phyloP scores from a whole-genome alignment of 2,329 filamentous ascomycete species.

The Fusarium sp. region DNA sequence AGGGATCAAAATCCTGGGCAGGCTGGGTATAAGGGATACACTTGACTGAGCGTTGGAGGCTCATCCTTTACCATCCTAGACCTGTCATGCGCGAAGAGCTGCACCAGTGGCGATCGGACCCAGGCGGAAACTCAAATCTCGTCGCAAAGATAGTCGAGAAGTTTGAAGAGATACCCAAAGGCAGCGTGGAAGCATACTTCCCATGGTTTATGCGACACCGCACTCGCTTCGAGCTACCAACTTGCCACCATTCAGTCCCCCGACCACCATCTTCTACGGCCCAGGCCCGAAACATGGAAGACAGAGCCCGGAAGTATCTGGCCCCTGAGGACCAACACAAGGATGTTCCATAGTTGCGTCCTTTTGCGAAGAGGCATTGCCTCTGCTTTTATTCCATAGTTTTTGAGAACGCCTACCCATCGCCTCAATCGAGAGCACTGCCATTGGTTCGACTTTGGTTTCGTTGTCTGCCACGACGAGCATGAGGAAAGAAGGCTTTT shows the following conservation, averaged over 20 bases:
- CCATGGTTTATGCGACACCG: neutral
- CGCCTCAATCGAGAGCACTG: neutral
- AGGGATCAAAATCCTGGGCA: too few relatives aligned
- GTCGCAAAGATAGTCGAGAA: neutral
- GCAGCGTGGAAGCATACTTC: neutral
- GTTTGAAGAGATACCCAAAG: neutral
- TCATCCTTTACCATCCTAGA: neutral
- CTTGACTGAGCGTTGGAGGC: too few relatives aligned
- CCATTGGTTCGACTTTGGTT: neutral
- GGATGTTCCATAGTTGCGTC: neutral
- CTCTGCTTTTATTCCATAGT: neutral
- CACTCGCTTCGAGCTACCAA: neutral
- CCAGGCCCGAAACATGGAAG: neutral
- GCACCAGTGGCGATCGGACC: neutral
- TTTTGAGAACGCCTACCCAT: neutral
- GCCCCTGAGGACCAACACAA: neutral
- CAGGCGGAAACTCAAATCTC: neutral
- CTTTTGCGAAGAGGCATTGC: neutral
- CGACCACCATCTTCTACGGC: neutral
- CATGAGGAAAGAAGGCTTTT: neutral
- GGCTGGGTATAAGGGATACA: too few relatives aligned
- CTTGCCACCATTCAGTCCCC: neutral
- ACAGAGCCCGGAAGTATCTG: neutral
- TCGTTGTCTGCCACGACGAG: neutral
- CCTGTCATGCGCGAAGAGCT: neutral